Evolutionary conservation across 257 asterid genomes (phyloP).

Genomic region (Nicotiana knightiana): DNA sequence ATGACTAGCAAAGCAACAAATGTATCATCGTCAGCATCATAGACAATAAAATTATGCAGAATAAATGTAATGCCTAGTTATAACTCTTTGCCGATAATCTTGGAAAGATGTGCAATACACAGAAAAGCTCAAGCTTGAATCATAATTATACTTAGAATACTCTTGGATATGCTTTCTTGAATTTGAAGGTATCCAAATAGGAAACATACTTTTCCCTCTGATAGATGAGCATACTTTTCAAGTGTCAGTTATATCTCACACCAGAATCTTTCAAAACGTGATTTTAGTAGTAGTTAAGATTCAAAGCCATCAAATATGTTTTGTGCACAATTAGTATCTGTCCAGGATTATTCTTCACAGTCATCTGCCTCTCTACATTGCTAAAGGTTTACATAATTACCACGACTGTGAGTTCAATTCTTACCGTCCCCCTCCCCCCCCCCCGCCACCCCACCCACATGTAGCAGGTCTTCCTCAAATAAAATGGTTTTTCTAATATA

Average conservation of each 20-base stretch:
- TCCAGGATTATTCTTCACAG: background rate
- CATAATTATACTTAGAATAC: background rate
- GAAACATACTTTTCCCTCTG: background rate
- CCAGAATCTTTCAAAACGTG: background rate
- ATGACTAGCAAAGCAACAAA: constrained; percentile 50
- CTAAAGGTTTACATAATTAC: background rate
- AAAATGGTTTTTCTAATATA: background rate
- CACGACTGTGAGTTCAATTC: background rate
- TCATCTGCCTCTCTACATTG: background rate
- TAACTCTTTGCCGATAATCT: background rate
- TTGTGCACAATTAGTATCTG: background rate
- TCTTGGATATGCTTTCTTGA: background rate
- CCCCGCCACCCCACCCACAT: no score
- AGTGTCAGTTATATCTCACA: background rate
- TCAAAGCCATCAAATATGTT: background rate
- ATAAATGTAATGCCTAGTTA: background rate
- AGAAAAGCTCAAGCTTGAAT: background rate
- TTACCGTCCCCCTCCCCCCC: no score
- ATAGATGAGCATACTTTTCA: background rate
- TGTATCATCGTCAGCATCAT: constrained; percentile 1
- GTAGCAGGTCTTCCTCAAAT: background rate
- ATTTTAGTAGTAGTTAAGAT: background rate
- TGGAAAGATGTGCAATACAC: background rate
- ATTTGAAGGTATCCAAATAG: background rate
- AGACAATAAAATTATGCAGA: background rate